Conservation (phyloP, 2,329 filamentous ascomycete species). For the Alternaria viburni region DNA sequence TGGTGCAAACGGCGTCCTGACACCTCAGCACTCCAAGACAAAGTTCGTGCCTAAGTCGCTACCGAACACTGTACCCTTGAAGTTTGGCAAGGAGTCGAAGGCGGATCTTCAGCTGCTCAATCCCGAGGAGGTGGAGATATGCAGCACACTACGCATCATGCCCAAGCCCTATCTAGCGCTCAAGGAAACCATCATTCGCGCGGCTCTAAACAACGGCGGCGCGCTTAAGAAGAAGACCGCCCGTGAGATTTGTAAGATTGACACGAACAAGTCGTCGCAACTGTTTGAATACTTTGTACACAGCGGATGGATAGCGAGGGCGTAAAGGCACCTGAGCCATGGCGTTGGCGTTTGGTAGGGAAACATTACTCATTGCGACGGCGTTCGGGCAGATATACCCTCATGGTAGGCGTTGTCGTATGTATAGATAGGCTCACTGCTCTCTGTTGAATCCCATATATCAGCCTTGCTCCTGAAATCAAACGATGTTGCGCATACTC, state of each 20-base stretch:
- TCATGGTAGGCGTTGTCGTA: conserved; percentile 14
- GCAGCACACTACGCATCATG: conserved; percentile 80
- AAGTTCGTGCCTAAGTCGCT: conserved; percentile 64
- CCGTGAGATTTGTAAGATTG: conserved; percentile 81
- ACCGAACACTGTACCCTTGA: conserved; percentile 67
- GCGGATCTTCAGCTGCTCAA: conserved; percentile 86
- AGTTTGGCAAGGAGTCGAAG: conserved; percentile 75
- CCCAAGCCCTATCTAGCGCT: conserved; percentile 95
- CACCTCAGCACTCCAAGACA: conserved; percentile 51
- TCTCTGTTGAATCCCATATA: conserved; percentile 11
- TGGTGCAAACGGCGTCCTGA: conserved; percentile 47
- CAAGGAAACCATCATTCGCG: conserved; percentile 90
- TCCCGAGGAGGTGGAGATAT: conserved; percentile 83
- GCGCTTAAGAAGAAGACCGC: conserved; percentile 92
- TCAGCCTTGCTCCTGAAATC: neutral
- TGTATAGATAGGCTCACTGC: neutral
- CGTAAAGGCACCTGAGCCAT: conserved; percentile 52
- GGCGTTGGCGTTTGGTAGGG: neutral
- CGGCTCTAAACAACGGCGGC: conserved; percentile 88
- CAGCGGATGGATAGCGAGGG: conserved; percentile 89
- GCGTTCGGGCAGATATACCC: conserved; percentile 31
- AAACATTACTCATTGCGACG: neutral
- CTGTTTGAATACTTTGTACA: conserved; percentile 96
- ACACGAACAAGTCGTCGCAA: conserved; percentile 81
- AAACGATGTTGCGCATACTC: neutral